phyloP scores from a whole-genome alignment of 768 basidiomycete genomes.

The Tulasnella sp. region DNA sequence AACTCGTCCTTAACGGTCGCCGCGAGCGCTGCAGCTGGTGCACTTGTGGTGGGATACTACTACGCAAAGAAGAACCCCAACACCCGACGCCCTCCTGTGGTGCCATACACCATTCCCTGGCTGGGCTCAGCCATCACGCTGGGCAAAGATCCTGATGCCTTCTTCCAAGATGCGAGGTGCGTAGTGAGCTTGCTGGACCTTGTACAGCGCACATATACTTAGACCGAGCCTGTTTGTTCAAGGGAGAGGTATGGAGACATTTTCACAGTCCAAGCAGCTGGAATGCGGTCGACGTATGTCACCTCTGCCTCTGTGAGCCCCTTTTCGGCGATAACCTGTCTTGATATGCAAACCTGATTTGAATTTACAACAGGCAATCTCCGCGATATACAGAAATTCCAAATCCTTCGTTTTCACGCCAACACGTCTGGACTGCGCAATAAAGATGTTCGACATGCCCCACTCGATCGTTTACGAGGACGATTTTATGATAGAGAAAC shows the following conservation, averaged over 20 bases:
- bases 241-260: conserved; percentile 17
- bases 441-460: conserved; percentile 14
- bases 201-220: background rate
- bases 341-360: background rate
- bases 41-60: background rate
- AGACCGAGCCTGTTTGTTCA: background rate
- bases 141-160: conserved; percentile 22
- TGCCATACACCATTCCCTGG: conserved; percentile 12
- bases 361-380: conserved; percentile 6
- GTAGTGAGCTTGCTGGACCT: background rate
- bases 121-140: conserved; percentile 14
- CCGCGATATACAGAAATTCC: conserved; percentile 13
- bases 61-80: background rate
- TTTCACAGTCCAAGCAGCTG: conserved; percentile 20
- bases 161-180: conserved; percentile 18
- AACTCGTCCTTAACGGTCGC: background rate
- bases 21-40: background rate
- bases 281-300: conserved; percentile 12
- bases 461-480: background rate
- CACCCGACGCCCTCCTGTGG: conserved; percentile 9
- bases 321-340: background rate
- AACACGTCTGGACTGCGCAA: background rate
- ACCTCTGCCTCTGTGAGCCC: conserved; percentile 6
- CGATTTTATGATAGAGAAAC: background rate
- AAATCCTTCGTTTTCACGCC: conserved; percentile 21